Base-by-base conservation (phyloP, 176 grass and related monocot genomes). In the Dactylis glomerata region DNA sequence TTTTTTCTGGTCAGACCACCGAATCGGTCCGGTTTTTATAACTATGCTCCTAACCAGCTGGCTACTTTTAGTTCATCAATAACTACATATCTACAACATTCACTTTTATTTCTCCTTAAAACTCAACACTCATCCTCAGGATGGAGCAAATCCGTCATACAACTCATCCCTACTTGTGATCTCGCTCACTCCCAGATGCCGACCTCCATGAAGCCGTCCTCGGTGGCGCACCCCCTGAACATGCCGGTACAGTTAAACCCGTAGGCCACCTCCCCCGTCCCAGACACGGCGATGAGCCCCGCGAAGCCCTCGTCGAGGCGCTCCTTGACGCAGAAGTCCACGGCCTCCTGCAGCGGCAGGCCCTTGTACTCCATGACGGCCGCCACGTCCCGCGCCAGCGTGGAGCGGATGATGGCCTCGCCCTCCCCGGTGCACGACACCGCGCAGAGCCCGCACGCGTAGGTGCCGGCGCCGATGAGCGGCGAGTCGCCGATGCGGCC, bases 281-380 rank as follows among this genome's bases (percentile, higher is more conserved):
- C 70, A 3, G 92, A 95, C 0, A 98, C 96, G 13, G 96, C 96
- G 36, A 98, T 95, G 28, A 98, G 87, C 0, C 96, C 96, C 0
- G 91, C 93, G 33, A 90, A 85, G 0, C 96, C 96, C 10, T 98
- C 64, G 57, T 95, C 93, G 1, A 98, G 77, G 19, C 96, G 73
- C 80, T 92, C 89, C 64, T 85, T 93, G 68, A 98, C 77, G 58
- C 92, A 90, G 69, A 55, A 98, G 33, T 95, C 87, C 1, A 95
- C 93, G 15, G 96, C 93, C 14, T 91, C 80, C 88, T 93, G 96
- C 28, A 98, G 90, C 6, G 84, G 58, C 0, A 95, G 67, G 4
- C 92, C 91, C 72, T 90, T 93, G 82, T 98, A 98, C 87, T 98
- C 96, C 93, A 98, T 92, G 0, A 98, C 89, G 36, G 96, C 96